phyloP scores from a whole-genome alignment of 495 filamentous ascomycete species.

The Niebla homalea region DNA sequence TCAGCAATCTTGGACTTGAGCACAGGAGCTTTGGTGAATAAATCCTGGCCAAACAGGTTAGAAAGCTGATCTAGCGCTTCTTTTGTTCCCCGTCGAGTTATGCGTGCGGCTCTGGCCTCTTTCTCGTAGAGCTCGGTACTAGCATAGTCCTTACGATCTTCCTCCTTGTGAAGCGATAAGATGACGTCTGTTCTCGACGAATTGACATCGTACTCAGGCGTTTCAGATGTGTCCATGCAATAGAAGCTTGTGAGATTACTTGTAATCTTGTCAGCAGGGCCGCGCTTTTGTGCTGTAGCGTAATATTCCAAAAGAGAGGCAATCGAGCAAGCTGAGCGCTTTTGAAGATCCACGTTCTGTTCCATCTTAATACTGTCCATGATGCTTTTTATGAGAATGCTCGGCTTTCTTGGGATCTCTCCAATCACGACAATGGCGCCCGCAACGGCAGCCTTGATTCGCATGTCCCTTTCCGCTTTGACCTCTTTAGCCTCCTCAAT shows the following conservation, averaged over 20 bases:
- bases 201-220: conserved; percentile 81
- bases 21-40: conserved; percentile 71
- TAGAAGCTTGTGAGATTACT: conserved; percentile 91
- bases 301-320: conserved; percentile 77
- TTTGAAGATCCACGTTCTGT: conserved; percentile 81
- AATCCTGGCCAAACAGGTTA: conserved; percentile 56
- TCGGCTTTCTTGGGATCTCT: conserved; percentile 80
- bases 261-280: conserved; percentile 84
- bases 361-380: conserved; percentile 98
- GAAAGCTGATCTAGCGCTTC: conserved; percentile 84
- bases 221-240: conserved; percentile 92
- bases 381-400: conserved; percentile 78
- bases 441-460: conserved; percentile 75
- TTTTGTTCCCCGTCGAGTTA: conserved; percentile 84
- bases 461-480: conserved; percentile 73
- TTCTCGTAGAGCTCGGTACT: conserved; percentile 79
- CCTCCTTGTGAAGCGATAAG: conserved; percentile 86
- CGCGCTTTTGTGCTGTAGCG: conserved; percentile 56
- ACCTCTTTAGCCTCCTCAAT: conserved; percentile 65
- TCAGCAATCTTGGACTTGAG: conserved; percentile 65
- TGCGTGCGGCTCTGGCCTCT: conserved; percentile 72
- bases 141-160: conserved; percentile 83
- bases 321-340: conserved; percentile 72
- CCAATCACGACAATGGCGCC: conserved; percentile 77
- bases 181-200: conserved; percentile 61